phyloP scores from a whole-genome alignment of 169 alveolate genomes.

The Plasmodium berghei region DNA sequence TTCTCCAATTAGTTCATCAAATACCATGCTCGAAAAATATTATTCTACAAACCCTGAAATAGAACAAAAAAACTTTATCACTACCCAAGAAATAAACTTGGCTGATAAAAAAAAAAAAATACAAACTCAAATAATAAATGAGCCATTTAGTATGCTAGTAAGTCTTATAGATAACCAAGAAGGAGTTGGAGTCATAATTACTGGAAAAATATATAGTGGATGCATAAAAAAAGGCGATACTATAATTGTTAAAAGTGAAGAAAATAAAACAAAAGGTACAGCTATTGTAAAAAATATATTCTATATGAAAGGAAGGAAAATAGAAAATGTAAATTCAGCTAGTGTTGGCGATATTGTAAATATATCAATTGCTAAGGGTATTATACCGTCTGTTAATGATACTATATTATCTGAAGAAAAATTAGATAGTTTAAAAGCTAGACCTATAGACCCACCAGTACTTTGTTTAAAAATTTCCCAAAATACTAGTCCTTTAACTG shows the following conservation, averaged over 20 bases:
- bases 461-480: slow-evolving; percentile 89
- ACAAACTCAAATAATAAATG: slow-evolving; percentile 29
- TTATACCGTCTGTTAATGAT: slow-evolving; percentile 85
- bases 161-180: slow-evolving; percentile 85
- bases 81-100: not conserved
- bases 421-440: slow-evolving; percentile 83
- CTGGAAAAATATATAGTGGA: slow-evolving; percentile 89
- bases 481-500: slow-evolving; percentile 94
- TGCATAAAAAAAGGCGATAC: slow-evolving; percentile 81
- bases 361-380: slow-evolving; percentile 82
- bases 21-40: not conserved
- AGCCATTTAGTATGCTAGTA: slow-evolving; percentile 82
- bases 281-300: slow-evolving; percentile 81
- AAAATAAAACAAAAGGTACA: slow-evolving; percentile 79
- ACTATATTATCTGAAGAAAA: slow-evolving; percentile 80
- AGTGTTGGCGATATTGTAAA: slow-evolving; percentile 87
- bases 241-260: slow-evolving; percentile 80
- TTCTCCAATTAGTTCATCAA: slow-evolving; percentile 20
- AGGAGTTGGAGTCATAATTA: slow-evolving; percentile 82
- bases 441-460: slow-evolving; percentile 95
- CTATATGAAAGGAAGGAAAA: slow-evolving; percentile 80
- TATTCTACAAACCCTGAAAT: not conserved
- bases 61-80: not conserved
- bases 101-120: not conserved
- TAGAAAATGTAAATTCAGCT: slow-evolving; percentile 80